These are phyloP conservation scores for Cladophialophora psammophila DNA, from an alignment of 2,329 filamentous ascomycete species.

Conservation along the genomic window DNA sequence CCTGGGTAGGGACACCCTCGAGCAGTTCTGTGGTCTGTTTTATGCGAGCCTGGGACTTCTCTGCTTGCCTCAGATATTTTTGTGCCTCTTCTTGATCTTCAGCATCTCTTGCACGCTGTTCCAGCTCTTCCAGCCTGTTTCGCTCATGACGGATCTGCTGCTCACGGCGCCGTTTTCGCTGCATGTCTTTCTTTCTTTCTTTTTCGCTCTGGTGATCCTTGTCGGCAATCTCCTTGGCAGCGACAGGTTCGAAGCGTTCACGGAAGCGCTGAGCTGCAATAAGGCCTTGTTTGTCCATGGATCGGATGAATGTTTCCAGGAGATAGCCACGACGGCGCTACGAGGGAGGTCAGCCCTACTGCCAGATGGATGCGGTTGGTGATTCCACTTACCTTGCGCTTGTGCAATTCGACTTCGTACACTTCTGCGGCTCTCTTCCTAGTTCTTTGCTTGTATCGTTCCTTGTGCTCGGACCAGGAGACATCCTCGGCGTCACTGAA, in stretches of 20 bases:
- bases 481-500: constrained; percentile 64
- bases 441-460: constrained; percentile 61
- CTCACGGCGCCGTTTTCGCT: constrained; percentile 91
- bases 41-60: constrained; percentile 90
- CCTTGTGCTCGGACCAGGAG: constrained; percentile 59
- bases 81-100: constrained; percentile 82
- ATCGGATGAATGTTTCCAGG: constrained; percentile 62
- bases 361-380: constrained; percentile 18
- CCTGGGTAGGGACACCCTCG: constrained; percentile 71
- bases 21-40: constrained; percentile 87
- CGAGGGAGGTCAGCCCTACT: constrained; percentile 20
- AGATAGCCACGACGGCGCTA: constrained; percentile 67
- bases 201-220: constrained; percentile 94
- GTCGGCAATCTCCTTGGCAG: constrained; percentile 84
- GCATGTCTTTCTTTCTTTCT: constrained; percentile 99
- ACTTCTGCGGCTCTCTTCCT: constrained; percentile 75
- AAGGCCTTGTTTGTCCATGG: constrained; percentile 72
- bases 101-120: constrained; percentile 78
- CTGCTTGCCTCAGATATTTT: constrained; percentile 82
- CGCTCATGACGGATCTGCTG: constrained; percentile 90
- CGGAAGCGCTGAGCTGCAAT: constrained; percentile 79
- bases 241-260: constrained; percentile 77
- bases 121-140: constrained; percentile 80
- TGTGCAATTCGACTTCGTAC: constrained; percentile 66
- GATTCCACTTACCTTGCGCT: constrained; percentile 63